phyloP scores from a whole-genome alignment of 805 yeast species.

The Komagataella ulmi region DNA sequence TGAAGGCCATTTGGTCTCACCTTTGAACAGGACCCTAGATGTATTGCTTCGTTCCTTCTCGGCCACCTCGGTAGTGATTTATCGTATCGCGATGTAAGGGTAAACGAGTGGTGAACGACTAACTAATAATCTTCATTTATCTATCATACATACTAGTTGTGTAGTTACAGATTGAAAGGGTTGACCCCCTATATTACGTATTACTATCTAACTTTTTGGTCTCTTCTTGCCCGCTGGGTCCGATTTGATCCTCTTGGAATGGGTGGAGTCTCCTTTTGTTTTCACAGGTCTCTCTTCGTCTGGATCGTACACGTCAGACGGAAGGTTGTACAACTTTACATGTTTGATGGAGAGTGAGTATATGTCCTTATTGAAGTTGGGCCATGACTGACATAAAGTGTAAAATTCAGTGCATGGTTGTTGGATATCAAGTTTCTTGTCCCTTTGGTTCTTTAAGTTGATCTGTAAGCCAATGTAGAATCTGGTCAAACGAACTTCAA shows the following conservation, averaged over 20 bases:
- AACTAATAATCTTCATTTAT: not conserved
- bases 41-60: not conserved
- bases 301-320: conserved; percentile 69
- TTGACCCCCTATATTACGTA: too few relatives aligned
- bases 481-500: conserved; percentile 49
- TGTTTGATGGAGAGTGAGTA: conserved; percentile 55
- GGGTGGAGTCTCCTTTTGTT: conserved; percentile 17
- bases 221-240: conserved; percentile 2
- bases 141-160: not conserved
- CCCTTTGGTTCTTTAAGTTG: conserved; percentile 31
- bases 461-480: conserved; percentile 70
- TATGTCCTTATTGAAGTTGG: conserved; percentile 45
- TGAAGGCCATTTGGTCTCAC: not conserved
- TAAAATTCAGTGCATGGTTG: conserved; percentile 86
- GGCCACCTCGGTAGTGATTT: not conserved
- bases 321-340: conserved; percentile 69
- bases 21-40: not conserved
- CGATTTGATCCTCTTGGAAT: conserved; percentile 14
- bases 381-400: conserved; percentile 65
- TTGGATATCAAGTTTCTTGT: conserved; percentile 67
- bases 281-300: conserved; percentile 69
- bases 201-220: not conserved
- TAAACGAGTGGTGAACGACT: not conserved
- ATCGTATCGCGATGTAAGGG: not conserved
- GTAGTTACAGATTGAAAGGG: too few relatives aligned